phyloP scores from a whole-genome alignment of 441 rosid genomes.

The Pelargonium cotyledonis region DNA sequence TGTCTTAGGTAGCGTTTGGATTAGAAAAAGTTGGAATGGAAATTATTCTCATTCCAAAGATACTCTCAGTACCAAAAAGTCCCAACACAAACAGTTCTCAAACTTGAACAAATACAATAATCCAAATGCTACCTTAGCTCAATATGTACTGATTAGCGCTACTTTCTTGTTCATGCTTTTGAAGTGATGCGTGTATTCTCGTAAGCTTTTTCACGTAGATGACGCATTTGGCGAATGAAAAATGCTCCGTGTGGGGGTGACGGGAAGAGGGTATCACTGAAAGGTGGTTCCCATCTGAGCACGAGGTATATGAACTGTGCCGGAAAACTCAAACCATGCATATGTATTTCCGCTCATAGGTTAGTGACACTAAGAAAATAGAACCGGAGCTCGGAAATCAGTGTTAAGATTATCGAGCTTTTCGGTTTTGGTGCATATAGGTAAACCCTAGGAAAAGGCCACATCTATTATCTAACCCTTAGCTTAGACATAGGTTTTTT shows the following conservation, averaged over 20 bases:
- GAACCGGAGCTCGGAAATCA: constrained; percentile 45
- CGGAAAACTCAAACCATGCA: background rate
- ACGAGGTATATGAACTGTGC: background rate
- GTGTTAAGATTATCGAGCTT: constrained; percentile 12
- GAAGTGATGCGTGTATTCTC: constrained; percentile 1
- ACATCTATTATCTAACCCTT: constrained; percentile 1
- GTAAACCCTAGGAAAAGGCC: constrained; percentile 14
- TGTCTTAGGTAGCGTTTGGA: too few species aligned
- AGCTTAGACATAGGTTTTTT: constrained; percentile 3
- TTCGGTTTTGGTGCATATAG: constrained; percentile 18
- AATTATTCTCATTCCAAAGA: background rate
- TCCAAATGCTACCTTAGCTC: background rate
- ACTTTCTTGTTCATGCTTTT: background rate
- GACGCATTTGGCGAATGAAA: constrained; percentile 29
- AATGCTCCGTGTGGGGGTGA: constrained; percentile 23
- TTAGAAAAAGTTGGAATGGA: too few species aligned
- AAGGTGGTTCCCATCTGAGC: constrained; percentile 28
- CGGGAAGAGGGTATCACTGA: constrained; percentile 19
- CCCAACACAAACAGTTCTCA: too few species aligned
- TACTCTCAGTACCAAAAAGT: background rate
- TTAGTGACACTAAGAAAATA: background rate
- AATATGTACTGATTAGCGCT: background rate
- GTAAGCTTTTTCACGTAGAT: constrained; percentile 26
- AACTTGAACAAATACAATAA: too few species aligned
- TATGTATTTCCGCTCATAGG: constrained; percentile 1